Percentiles rank a stretch among this genome's conserved stretches.
These are phyloP conservation scores for Hortiboletus rubellus DNA, from an alignment of 1,284 basidiomycete genomes.

Conservation along the genomic window DNA sequence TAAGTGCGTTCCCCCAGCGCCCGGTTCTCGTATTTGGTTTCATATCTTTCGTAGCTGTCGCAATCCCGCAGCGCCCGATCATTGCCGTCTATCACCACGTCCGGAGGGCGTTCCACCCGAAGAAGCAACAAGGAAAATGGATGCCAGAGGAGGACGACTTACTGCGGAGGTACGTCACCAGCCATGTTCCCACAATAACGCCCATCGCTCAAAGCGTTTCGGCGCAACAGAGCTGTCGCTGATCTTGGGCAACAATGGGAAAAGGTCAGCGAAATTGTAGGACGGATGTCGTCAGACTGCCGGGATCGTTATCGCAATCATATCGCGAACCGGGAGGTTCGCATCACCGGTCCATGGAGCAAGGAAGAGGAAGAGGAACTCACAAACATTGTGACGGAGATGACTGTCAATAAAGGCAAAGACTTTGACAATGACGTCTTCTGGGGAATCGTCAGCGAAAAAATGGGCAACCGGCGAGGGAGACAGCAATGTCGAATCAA, in stretches of 20 bases:
- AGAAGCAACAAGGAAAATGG: slow-evolving; percentile 72
- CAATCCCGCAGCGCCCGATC: slow-evolving; percentile 72
- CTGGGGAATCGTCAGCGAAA: slow-evolving; percentile 72
- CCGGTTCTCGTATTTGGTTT: not conserved
- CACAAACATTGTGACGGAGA: slow-evolving; percentile 67
- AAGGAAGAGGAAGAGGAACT: slow-evolving; percentile 72
- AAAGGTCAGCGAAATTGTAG: slow-evolving; percentile 65
- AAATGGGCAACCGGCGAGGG: slow-evolving; percentile 72
- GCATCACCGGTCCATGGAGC: slow-evolving; percentile 63
- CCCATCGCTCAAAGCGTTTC: slow-evolving; percentile 3
- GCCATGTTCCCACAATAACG: not conserved
- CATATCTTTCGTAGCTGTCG: slow-evolving; percentile 47
- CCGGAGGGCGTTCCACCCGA: slow-evolving; percentile 64
- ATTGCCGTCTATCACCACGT: slow-evolving; percentile 82
- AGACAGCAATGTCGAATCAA: slow-evolving; percentile 84
- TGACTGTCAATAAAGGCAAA: slow-evolving; percentile 67
- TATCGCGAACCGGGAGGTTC: slow-evolving; percentile 58
- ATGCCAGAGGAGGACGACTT: slow-evolving; percentile 61
- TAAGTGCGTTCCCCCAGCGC: slow-evolving; percentile 53
- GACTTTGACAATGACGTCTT: slow-evolving; percentile 76
- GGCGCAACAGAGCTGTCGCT: slow-evolving; percentile 55
- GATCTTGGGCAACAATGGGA: slow-evolving; percentile 79
- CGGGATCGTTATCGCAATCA: slow-evolving; percentile 83
- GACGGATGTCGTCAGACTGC: slow-evolving; percentile 75
- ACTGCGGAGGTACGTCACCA: slow-evolving; percentile 55